These are phyloP conservation scores for Piromyces finnis DNA, from an alignment of 192 early-diverging fungal species.

Conservation along the genomic window DNA sequence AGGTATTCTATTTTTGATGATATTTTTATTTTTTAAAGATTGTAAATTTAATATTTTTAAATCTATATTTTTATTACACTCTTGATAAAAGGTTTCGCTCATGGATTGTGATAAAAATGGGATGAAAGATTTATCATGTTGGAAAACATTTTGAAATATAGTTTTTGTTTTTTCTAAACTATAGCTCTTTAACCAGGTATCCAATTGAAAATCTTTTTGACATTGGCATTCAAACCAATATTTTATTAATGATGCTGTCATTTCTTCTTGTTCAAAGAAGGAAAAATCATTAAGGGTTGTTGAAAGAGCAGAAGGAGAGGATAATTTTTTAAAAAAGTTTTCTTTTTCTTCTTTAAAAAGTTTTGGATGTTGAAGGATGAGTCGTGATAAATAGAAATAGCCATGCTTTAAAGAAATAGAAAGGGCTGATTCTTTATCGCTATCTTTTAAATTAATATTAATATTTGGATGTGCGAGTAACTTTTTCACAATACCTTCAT, in stretches of 20 bases:
- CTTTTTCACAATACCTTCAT: not conserved
- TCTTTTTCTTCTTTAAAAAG: not conserved
- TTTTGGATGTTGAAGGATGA: not conserved
- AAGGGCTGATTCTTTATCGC: not conserved
- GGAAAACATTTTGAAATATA: not conserved
- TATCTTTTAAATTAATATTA: not conserved
- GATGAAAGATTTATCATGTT: not conserved
- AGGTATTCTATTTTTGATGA: no score
- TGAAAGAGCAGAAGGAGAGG: not conserved
- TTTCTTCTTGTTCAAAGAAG: not conserved
- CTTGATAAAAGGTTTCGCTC: no score
- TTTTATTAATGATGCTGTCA: not conserved
- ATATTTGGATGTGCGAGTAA: not conserved
- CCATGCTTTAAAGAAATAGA: not conserved
- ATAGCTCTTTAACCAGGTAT: not conserved
- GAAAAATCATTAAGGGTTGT: no score
- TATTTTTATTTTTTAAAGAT: no score
- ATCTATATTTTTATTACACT: no score
- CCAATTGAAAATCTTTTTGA: not conserved
- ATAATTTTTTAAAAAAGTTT: not conserved
- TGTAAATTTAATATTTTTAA: no score
- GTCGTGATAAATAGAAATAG: not conserved
- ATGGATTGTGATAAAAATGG: no score
- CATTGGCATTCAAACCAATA: not conserved
- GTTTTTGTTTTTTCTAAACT: not conserved